Base-by-base conservation (phyloP, 148 eudicot genomes). In the Chenopodium quinoa region DNA sequence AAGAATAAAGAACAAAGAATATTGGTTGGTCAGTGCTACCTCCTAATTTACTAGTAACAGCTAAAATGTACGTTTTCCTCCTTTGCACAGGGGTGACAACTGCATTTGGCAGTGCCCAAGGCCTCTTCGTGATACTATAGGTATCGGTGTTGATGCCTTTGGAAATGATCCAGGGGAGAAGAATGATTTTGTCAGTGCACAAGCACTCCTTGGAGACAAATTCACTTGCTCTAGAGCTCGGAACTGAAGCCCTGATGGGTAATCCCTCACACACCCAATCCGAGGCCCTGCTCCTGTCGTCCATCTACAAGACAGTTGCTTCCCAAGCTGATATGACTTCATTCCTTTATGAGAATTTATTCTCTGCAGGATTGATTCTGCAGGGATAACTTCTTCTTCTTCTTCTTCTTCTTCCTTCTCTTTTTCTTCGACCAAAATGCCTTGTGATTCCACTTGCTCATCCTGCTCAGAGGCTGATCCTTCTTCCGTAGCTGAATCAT, bases 271-370 rank as follows among this genome's bases (percentile, higher is more conserved):
- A 52, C 98, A 96, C 31, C 99, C 94, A 10, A 96, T 96, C 9
- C 99, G 86, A 12, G 98, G 99, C 56, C 99, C 99, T 17, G 95
- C 98, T 54, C 98, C 99, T 20, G 99, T 90, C 4, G 95, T 90
- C 98, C 99, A 93, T 86, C 86, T 91, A 88, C 91, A 93, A 1
- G 97, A 93, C 27, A 95, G 88, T 54, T 95, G 93, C 79, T 89
- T 90, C 27, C 99, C 97, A 70, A 93, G 80, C 79, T 95, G 99
- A 85, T 81, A 95, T 2, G 99, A 96, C 75, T 90, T 91, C 79
- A 84, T 84, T 80, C 82, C 89, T 78, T 93, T 96, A 69, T 88
- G 97, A 10, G 98, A 93, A 83, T 90, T 86, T 1, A 96, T 96
- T 83, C 99, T 86, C 87, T 84, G 73, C 25, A 79, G 85, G 78